Percentiles rank a stretch among this genome's conserved stretches.
These are phyloP conservation scores for Lichtheimia ramosa DNA, from an alignment of 371 early-diverging fungal genomes.

Conservation along the genomic window DNA sequence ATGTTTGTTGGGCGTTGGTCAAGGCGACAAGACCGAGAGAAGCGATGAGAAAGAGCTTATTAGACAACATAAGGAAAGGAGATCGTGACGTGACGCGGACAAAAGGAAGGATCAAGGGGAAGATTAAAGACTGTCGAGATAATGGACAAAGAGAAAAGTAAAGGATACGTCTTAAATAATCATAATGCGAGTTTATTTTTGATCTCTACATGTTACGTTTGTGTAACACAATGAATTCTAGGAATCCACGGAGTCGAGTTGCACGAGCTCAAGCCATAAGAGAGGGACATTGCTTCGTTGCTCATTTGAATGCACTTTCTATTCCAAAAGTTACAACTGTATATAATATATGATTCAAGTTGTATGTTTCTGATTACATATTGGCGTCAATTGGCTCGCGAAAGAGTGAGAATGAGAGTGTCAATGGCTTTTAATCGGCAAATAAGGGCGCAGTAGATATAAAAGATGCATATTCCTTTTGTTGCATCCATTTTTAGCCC, in stretches of 20 bases:
- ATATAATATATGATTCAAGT: not conserved
- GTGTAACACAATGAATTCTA: slow-evolving; percentile 23
- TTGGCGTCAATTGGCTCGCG: no score
- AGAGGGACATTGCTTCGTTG: not conserved
- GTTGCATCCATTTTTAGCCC: no score
- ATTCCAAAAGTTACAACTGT: not conserved
- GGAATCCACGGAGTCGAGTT: slow-evolving; percentile 24
- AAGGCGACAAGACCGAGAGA: slow-evolving; percentile 10
- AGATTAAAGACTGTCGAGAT: not conserved
- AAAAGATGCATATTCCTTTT: no score
- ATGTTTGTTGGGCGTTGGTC: slow-evolving; percentile 12
- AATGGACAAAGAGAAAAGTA: slow-evolving; percentile 5
- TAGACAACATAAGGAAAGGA: slow-evolving; percentile 4
- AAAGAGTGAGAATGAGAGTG: no score
- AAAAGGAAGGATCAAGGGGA: not conserved
- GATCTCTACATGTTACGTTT: not conserved
- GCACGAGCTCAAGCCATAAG: slow-evolving; percentile 8
- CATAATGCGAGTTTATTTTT: slow-evolving; percentile 15
- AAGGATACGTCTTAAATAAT: slow-evolving; percentile 5
- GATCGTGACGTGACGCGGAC: slow-evolving; percentile 3
- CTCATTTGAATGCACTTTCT: not conserved
- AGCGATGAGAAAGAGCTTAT: slow-evolving; percentile 14
- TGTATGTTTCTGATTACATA: no score
- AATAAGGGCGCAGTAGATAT: no score
- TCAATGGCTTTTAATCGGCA: no score